Conservation (phyloP, 2,329 filamentous ascomycete genomes). For the Chalaropsis ovoidea region DNA sequence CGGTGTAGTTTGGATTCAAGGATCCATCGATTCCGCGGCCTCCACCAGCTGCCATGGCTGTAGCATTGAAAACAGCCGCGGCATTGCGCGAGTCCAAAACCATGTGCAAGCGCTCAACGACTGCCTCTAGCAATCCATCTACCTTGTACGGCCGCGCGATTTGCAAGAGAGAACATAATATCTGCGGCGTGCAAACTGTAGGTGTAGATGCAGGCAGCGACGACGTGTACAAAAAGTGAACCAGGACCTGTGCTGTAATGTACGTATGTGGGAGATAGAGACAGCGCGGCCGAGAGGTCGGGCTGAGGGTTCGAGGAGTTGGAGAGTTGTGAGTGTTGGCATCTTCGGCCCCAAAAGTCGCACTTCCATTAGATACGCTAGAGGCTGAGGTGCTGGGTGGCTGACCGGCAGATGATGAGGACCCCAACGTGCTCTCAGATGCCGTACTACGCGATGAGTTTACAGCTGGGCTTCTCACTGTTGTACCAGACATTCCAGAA, state of each 20-base stretch:
- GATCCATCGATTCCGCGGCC: slow-evolving; percentile 68
- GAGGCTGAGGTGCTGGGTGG: slow-evolving; percentile 39
- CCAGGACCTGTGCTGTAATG: slow-evolving; percentile 76
- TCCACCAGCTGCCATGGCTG: slow-evolving; percentile 92
- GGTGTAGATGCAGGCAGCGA: slow-evolving; percentile 67
- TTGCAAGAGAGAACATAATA: slow-evolving; percentile 88
- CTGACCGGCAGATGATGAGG: slow-evolving; percentile 35
- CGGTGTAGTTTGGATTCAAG: slow-evolving; percentile 52
- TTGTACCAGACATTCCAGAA: slow-evolving; percentile 48
- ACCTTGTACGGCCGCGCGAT: slow-evolving; percentile 87
- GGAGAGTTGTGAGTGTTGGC: slow-evolving; percentile 43
- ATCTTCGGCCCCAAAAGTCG: slow-evolving; percentile 33
- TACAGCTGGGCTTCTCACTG: slow-evolving; percentile 36
- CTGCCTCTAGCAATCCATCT: slow-evolving; percentile 82
- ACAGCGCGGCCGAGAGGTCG: slow-evolving; percentile 64
- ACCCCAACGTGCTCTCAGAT: slow-evolving; percentile 38
- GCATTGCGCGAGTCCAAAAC: slow-evolving; percentile 88
- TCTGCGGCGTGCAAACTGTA: slow-evolving; percentile 81
- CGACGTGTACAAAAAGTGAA: slow-evolving; percentile 90
- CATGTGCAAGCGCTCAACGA: slow-evolving; percentile 80
- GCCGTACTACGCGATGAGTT: slow-evolving; percentile 47
- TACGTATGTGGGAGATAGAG: slow-evolving; percentile 89
- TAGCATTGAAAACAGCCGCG: slow-evolving; percentile 94
- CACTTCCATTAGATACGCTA: slow-evolving; percentile 34
- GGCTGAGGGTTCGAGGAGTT: slow-evolving; percentile 47